Conservation (phyloP, 805 yeast genomes). For the Candida quercuum region DNA sequence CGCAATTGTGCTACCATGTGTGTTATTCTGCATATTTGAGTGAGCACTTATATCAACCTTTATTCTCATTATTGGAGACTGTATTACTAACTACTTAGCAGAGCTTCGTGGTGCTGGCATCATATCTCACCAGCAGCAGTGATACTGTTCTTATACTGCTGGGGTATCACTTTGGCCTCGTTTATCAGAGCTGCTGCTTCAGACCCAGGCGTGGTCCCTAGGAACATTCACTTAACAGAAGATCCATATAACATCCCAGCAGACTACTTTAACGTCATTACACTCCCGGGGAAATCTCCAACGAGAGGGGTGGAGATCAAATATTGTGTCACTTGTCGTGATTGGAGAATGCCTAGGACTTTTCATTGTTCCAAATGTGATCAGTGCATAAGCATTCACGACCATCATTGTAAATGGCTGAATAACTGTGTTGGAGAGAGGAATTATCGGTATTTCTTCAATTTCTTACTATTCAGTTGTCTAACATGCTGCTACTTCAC, state of each 20-base stretch:
- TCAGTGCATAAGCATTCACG: slow-evolving; percentile 41
- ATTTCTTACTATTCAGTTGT: slow-evolving; percentile 38
- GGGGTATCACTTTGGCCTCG: slow-evolving; percentile 43
- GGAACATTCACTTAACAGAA: slow-evolving; percentile 55
- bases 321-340: slow-evolving; percentile 59
- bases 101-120: slow-evolving; percentile 51
- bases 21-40: slow-evolving; percentile 51
- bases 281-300: slow-evolving; percentile 37
- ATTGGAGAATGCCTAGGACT: slow-evolving; percentile 75
- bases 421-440: slow-evolving; percentile 74
- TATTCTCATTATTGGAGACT: background rate
- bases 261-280: slow-evolving; percentile 48
- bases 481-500: slow-evolving; percentile 26
- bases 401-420: slow-evolving; percentile 48
- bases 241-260: slow-evolving; percentile 39
- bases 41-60: slow-evolving; percentile 5
- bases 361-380: slow-evolving; percentile 72
- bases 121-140: slow-evolving; percentile 50
- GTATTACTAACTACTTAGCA: slow-evolving; percentile 2
- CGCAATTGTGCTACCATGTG: slow-evolving; percentile 37
- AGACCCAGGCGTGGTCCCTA: slow-evolving; percentile 69
- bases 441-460: slow-evolving; percentile 59
- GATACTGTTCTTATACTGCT: slow-evolving; percentile 52
- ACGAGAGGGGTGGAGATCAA: slow-evolving; percentile 38
- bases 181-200: slow-evolving; percentile 49